Percentiles rank a stretch among this genome's conserved stretches.
phyloP scores from a whole-genome alignment of 2,329 filamentous ascomycete genomes.

The Aureobasidium sp. region DNA sequence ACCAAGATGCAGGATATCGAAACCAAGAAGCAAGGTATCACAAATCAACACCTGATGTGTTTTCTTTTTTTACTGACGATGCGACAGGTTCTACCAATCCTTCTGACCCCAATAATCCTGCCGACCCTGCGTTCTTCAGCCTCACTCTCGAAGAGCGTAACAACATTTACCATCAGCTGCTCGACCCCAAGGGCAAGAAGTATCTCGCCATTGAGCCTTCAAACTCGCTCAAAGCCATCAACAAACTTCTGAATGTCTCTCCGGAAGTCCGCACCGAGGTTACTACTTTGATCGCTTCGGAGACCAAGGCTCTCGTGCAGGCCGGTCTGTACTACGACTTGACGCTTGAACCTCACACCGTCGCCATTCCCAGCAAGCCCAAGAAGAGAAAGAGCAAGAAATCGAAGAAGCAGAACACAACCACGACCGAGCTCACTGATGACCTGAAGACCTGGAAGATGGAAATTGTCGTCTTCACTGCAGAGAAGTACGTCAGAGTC shows the following conservation, averaged over 20 bases:
- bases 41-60: too few relatives aligned
- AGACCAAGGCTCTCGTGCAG: background rate
- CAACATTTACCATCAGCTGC: background rate
- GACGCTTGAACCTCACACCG: background rate
- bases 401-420: background rate
- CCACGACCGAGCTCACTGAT: background rate
- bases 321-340: background rate
- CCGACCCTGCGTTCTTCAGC: background rate
- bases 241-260: background rate
- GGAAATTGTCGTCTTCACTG: background rate
- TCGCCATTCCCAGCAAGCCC: background rate
- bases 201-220: background rate
- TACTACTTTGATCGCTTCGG: background rate
- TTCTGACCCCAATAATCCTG: background rate
- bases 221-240: background rate
- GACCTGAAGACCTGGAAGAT: background rate
- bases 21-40: background rate
- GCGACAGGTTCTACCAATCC: background rate
- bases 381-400: background rate
- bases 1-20: background rate
- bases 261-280: background rate
- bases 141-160: background rate
- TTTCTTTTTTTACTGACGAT: background rate
- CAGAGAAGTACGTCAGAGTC: background rate
- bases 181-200: background rate